These are phyloP conservation scores for Skeletonema costatum DNA, from an alignment of 108 stramenopile genomes.

Conservation along the genomic window DNA sequence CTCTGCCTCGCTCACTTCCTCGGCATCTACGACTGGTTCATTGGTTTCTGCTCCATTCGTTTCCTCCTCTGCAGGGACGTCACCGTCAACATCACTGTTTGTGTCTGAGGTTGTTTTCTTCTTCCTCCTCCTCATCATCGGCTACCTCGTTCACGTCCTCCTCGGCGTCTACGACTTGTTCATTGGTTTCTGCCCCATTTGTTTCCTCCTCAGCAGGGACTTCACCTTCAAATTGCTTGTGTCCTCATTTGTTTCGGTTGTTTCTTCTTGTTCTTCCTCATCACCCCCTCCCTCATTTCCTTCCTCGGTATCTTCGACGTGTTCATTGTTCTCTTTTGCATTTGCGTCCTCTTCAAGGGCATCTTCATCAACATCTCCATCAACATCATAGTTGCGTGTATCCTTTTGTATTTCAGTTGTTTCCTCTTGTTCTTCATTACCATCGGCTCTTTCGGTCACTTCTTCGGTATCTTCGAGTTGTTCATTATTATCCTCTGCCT, in stretches of 20 bases:
- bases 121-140: background rate
- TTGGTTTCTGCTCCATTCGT: constrained; percentile 1
- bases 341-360: background rate
- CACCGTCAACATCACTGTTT: background rate
- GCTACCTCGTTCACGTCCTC: background rate
- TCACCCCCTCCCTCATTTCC: background rate
- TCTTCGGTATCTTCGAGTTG: too few species aligned
- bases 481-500: background rate
- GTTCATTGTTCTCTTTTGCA: too few species aligned
- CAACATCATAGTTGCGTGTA: too few species aligned
- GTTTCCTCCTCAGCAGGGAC: background rate
- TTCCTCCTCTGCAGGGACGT: background rate
- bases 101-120: background rate
- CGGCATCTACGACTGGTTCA: background rate
- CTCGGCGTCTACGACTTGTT: background rate
- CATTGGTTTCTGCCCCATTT: background rate
- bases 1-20: constrained; percentile 7
- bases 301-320: too few species aligned
- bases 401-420: background rate
- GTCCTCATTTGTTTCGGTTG: too few species aligned
- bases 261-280: background rate
- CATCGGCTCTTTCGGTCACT: background rate
- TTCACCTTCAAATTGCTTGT: too few species aligned
- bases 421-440: background rate
- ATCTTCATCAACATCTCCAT: too few species aligned